phyloP scores from a whole-genome alignment of 2,329 filamentous ascomycete genomes.

The Parafenestella ontariensis region DNA sequence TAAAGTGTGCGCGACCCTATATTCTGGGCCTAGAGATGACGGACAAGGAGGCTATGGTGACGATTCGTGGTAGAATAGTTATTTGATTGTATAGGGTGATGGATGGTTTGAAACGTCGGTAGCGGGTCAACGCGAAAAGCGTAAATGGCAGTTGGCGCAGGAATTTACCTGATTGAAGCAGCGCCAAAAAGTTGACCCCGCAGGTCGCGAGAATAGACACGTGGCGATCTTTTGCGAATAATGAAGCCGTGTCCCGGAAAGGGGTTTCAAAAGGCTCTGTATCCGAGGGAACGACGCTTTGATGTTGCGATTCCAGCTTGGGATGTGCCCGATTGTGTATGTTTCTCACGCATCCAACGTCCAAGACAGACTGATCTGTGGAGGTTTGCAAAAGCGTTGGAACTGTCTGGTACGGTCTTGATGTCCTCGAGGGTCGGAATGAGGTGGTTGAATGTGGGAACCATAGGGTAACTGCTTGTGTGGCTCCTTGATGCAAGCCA shows the following conservation, averaged over 20 bases:
- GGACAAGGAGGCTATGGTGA: slow-evolving; percentile 1
- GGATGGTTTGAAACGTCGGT: background rate
- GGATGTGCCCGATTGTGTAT: background rate
- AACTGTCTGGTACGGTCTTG: background rate
- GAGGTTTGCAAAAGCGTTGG: background rate
- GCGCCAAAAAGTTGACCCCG: background rate
- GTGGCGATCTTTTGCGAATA: background rate
- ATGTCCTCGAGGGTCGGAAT: background rate
- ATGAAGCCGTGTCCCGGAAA: background rate
- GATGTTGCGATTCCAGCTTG: background rate
- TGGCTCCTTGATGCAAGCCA: background rate
- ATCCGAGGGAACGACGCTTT: background rate
- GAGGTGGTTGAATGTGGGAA: background rate
- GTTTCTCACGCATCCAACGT: background rate
- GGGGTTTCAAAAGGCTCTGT: background rate
- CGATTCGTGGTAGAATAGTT: background rate
- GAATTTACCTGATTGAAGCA: background rate
- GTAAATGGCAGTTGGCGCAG: background rate
- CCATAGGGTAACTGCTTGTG: background rate
- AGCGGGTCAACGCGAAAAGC: background rate
- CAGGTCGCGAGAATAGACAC: background rate
- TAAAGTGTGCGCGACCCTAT: slow-evolving; percentile 11
- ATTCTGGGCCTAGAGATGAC: slow-evolving; percentile 3
- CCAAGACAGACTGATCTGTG: background rate
- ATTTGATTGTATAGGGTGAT: background rate